These are phyloP conservation scores for Pseudogymnoascus sp. DNA, from an alignment of 2,329 filamentous ascomycete species.

Conservation along the genomic window DNA sequence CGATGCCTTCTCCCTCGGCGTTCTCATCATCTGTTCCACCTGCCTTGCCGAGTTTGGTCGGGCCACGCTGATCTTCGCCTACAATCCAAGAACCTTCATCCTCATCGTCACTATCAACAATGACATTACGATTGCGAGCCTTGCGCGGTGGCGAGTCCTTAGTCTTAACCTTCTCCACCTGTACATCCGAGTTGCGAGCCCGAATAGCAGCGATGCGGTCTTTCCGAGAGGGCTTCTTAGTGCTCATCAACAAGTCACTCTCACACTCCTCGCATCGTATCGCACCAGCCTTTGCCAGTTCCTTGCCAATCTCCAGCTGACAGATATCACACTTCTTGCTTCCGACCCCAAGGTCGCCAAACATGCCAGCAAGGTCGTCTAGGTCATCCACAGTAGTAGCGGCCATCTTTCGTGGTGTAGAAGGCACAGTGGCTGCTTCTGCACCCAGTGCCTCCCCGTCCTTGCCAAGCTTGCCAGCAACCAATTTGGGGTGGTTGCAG, in stretches of 20 bases:
- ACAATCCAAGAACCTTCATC: conserved; percentile 71
- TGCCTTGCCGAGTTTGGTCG: conserved; percentile 60
- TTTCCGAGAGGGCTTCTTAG: conserved; percentile 32
- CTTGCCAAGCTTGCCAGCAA: conserved; percentile 74
- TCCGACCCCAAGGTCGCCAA: conserved; percentile 63
- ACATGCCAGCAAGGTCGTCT: conserved; percentile 76
- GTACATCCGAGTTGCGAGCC: conserved; percentile 27
- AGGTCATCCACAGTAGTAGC: conserved; percentile 55
- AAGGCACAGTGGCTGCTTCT: conserved; percentile 29
- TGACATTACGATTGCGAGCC: conserved; percentile 44
- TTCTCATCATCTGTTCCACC: conserved; percentile 85
- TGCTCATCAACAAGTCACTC: conserved; percentile 56
- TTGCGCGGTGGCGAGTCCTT: conserved; percentile 38
- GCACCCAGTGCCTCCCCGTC: conserved; percentile 78
- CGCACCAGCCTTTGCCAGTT: conserved; percentile 31
- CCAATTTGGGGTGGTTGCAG: conserved; percentile 87
- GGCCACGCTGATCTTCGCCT: conserved; percentile 53
- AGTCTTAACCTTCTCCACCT: conserved; percentile 15
- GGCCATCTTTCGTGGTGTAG: conserved; percentile 31
- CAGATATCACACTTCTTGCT: conserved; percentile 29
- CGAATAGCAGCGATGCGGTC: conserved; percentile 20
- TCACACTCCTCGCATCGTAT: conserved; percentile 67
- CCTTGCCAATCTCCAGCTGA: conserved; percentile 25
- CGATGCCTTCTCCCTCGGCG: conserved; percentile 78
- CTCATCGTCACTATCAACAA: conserved; percentile 60